phyloP scores from a whole-genome alignment of 208 protist species.

The Crithidia fasciculata region DNA sequence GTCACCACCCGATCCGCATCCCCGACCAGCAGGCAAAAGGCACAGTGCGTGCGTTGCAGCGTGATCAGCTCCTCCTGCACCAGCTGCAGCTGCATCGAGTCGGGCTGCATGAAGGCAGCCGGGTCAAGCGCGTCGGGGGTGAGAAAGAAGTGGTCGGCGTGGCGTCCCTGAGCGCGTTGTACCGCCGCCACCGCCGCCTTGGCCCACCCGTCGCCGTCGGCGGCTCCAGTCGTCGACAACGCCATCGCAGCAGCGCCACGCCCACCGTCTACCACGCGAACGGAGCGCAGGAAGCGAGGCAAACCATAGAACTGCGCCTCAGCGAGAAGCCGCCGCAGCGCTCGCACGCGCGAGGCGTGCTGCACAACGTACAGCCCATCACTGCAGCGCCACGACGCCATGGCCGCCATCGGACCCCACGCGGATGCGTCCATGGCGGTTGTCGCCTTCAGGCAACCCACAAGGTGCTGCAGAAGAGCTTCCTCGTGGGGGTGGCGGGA shows the following conservation, averaged over 20 bases:
- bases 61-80: conserved; percentile 82
- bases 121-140: conserved; percentile 58
- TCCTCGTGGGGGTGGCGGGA: conserved; percentile 57
- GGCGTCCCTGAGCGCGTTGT: conserved; percentile 22
- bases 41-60: conserved; percentile 55
- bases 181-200: conserved; percentile 2
- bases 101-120: conserved; percentile 41
- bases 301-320: conserved; percentile 79
- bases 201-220: conserved; percentile 5
- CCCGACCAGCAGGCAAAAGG: conserved; percentile 68
- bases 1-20: conserved; percentile 80
- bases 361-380: conserved; percentile 74
- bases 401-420: conserved; percentile 62
- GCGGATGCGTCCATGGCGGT: conserved; percentile 38
- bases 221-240: not conserved
- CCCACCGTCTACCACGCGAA: conserved; percentile 35
- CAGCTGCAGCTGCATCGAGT: conserved; percentile 52
- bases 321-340: conserved; percentile 46
- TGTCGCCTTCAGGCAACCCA: conserved; percentile 22
- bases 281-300: conserved; percentile 87
- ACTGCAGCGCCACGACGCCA: conserved; percentile 45
- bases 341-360: conserved; percentile 35
- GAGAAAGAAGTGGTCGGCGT: conserved; percentile 57
- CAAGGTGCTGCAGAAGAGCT: conserved; percentile 41
- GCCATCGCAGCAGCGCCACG: not conserved